Evolutionary conservation across 192 early-diverging fungal species (phyloP).

Genomic region (Coemansia sp.): DNA sequence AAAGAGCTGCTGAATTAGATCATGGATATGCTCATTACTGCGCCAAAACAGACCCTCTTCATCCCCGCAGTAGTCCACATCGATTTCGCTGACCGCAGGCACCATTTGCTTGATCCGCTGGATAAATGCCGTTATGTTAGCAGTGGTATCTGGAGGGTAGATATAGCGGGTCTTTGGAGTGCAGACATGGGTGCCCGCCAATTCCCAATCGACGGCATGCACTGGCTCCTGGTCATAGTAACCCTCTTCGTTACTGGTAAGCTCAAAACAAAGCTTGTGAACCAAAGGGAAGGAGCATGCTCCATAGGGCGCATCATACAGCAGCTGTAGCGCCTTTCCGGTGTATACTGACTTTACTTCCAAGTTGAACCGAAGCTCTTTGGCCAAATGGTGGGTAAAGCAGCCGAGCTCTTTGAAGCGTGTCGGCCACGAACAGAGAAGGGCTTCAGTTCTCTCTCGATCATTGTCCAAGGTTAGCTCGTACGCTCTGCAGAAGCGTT

Average conservation of each 20-base stretch:
- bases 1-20: too few relatives aligned
- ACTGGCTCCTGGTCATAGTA: too few relatives aligned
- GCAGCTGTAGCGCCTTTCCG: not conserved
- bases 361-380: not conserved
- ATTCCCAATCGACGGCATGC: too few relatives aligned
- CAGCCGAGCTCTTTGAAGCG: not conserved
- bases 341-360: not conserved
- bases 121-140: not conserved
- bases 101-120: not conserved
- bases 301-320: not conserved
- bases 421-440: not conserved
- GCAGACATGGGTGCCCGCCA: too few relatives aligned
- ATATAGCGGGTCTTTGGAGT: too few relatives aligned
- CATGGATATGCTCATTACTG: too few relatives aligned
- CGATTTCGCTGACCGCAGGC: not conserved
- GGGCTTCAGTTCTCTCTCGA: not conserved
- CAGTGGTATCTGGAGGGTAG: not conserved
- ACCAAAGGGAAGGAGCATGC: not conserved
- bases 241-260: not conserved
- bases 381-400: not conserved
- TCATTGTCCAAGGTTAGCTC: not conserved
- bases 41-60: too few relatives aligned
- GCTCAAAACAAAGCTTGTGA: not conserved
- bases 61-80: too few relatives aligned
- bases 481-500: not conserved